Percentiles rank a stretch among this genome's conserved stretches.
Evolutionary conservation across 1,284 basidiomycete species (phyloP).

Genomic region (Bondarzewia mesenterica): DNA sequence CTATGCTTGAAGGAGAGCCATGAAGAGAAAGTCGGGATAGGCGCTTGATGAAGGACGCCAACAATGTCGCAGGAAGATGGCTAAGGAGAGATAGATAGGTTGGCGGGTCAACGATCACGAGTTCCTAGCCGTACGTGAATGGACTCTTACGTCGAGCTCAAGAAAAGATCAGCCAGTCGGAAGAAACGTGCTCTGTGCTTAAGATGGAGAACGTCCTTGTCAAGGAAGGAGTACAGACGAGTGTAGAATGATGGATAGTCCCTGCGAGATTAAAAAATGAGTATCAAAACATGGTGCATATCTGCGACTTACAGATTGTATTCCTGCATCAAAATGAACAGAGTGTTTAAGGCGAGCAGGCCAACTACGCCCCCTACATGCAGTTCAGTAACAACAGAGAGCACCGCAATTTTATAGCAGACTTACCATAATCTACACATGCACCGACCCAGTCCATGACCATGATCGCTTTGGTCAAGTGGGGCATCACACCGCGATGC

Average conservation of each 20-base stretch:
- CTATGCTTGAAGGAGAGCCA: slow-evolving; percentile 85
- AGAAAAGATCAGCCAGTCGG: slow-evolving; percentile 84
- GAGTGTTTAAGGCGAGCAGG: slow-evolving; percentile 83
- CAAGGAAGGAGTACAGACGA: slow-evolving; percentile 85
- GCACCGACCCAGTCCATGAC: slow-evolving; percentile 93
- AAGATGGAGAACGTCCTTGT: slow-evolving; percentile 82
- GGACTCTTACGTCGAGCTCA: slow-evolving; percentile 75
- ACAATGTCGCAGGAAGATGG: slow-evolving; percentile 79
- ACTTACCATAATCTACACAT: slow-evolving; percentile 76
- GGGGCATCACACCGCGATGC: slow-evolving; percentile 80
- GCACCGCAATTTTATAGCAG: background rate
- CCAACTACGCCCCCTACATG: slow-evolving; percentile 77
- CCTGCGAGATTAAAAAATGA: slow-evolving; percentile 28
- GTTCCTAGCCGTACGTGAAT: background rate
- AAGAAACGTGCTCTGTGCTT: slow-evolving; percentile 95
- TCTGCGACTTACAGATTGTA: slow-evolving; percentile 76
- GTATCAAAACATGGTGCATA: slow-evolving; percentile 1
- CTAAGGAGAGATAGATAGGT: too few species aligned
- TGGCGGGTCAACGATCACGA: too few species aligned
- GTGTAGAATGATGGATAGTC: slow-evolving; percentile 97
- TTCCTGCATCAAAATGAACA: slow-evolving; percentile 87
- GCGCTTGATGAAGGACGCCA: slow-evolving; percentile 93
- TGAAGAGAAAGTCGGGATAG: slow-evolving; percentile 78
- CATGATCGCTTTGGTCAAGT: slow-evolving; percentile 72
- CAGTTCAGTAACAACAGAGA: background rate